Evolutionary conservation across 1,284 basidiomycete genomes (phyloP).

Genomic region (Cryptococcus sp.): DNA sequence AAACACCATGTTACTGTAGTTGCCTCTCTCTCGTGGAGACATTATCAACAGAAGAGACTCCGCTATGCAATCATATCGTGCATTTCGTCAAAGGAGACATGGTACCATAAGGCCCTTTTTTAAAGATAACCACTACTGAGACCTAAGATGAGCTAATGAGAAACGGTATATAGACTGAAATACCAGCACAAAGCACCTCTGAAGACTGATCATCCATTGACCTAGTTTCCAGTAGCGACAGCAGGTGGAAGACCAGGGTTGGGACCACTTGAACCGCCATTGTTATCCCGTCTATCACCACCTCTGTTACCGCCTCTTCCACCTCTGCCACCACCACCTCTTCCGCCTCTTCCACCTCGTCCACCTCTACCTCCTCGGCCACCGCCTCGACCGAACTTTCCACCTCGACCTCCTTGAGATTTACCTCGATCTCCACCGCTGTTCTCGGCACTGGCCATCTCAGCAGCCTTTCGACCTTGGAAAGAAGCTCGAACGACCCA

Average conservation of each 20-base stretch:
- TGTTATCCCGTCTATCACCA: slow-evolving; percentile 10
- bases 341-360: slow-evolving; percentile 30
- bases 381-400: slow-evolving; percentile 36
- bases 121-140: no score
- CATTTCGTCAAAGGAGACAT: no score
- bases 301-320: slow-evolving; percentile 23
- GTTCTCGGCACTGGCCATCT: slow-evolving; percentile 58
- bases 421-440: slow-evolving; percentile 58
- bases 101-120: no score
- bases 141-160: no score
- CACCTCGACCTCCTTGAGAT: slow-evolving; percentile 46
- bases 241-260: neutral
- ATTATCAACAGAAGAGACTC: no score
- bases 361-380: slow-evolving; percentile 36
- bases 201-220: no score
- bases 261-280: slow-evolving; percentile 5
- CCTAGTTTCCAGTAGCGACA: neutral
- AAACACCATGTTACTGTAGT: no score
- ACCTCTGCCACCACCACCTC: slow-evolving; percentile 34
- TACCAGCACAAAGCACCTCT: no score
- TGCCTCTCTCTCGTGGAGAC: no score
- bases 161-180: no score
- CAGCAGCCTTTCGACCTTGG: slow-evolving; percentile 49
- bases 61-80: no score
- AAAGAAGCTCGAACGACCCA: slow-evolving; percentile 65